A percentile compares a stretch with the other conserved stretches of the same genome.
Evolutionary conservation across 2,329 filamentous ascomycete genomes (phyloP).

Genomic region (Zymoseptoria tritici): DNA sequence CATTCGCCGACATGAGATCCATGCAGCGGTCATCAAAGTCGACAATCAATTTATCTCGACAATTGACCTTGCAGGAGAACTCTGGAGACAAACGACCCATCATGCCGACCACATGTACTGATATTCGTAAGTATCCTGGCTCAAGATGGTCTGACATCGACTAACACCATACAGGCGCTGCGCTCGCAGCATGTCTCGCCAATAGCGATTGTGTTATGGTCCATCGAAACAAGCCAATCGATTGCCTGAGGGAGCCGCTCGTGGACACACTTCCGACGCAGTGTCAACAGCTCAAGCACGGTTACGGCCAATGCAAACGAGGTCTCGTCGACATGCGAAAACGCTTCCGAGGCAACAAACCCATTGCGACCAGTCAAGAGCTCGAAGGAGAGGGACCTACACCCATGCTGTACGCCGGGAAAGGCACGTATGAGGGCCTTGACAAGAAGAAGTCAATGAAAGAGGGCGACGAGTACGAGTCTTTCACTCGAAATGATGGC

Average conservation of each 20-base stretch:
- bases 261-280: constrained; percentile 72
- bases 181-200: constrained; percentile 89
- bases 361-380: constrained; percentile 62
- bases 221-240: constrained; percentile 73
- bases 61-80: not conserved
- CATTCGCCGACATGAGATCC: not conserved
- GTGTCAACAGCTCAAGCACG: constrained; percentile 89
- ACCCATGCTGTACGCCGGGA: constrained; percentile 72
- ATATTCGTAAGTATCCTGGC: constrained; percentile 66
- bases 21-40: not conserved
- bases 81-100: not conserved
- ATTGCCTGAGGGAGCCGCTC: constrained; percentile 80
- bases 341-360: constrained; percentile 89
- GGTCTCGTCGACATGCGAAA: constrained; percentile 99
- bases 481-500: constrained; percentile 26
- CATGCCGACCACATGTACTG: constrained; percentile 95
- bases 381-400: constrained; percentile 38
- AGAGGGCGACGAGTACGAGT: constrained; percentile 27
- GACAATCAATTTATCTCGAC: not conserved
- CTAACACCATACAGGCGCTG: constrained; percentile 56
- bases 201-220: constrained; percentile 95
- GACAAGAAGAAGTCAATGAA: constrained; percentile 21
- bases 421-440: constrained; percentile 31
- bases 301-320: constrained; percentile 89
- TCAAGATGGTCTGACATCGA: not conserved